Conservation (phyloP, 805 yeast genomes). For the Metschnikowia amazonensis region DNA sequence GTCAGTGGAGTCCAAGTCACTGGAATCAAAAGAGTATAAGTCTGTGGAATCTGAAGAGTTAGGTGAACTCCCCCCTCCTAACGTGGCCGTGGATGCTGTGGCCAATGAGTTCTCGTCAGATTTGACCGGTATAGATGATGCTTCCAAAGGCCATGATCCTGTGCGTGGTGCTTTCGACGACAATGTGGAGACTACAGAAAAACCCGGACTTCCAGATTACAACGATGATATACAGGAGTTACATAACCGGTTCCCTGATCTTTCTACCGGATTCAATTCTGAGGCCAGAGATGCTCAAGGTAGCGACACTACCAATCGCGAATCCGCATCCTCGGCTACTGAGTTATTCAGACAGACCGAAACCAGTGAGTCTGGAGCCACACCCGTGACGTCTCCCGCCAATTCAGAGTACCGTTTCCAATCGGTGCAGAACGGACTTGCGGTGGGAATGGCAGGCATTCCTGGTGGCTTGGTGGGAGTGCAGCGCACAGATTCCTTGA, state of each 20-base stretch:
- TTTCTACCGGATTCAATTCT: conserved; percentile 25
- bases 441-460: conserved; percentile 41
- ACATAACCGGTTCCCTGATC: conserved; percentile 30
- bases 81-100: conserved; percentile 6
- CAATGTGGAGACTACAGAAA: conserved; percentile 19
- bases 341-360: conserved; percentile 27
- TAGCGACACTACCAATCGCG: conserved; percentile 28
- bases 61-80: neutral
- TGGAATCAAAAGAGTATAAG: too few species aligned
- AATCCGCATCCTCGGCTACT: conserved; percentile 28
- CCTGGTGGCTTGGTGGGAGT: conserved; percentile 43
- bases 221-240: conserved; percentile 15
- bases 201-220: conserved; percentile 9
- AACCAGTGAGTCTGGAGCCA: conserved; percentile 34
- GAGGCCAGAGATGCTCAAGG: conserved; percentile 9
- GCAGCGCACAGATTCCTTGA: conserved; percentile 72
- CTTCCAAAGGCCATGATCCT: conserved; percentile 10
- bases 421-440: conserved; percentile 28
- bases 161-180: conserved; percentile 19
- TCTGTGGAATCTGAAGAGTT: neutral
- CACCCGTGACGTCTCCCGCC: conserved; percentile 48
- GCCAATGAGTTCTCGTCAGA: conserved; percentile 12
- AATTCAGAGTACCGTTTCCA: conserved; percentile 47
- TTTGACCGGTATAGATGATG: conserved; percentile 24
- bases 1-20: too few species aligned